Evolutionary conservation across 2,329 filamentous ascomycete species (phyloP), one percentile per base, ranked within the genome.

Genomic region (Talaromyces pinophilus): DNA sequence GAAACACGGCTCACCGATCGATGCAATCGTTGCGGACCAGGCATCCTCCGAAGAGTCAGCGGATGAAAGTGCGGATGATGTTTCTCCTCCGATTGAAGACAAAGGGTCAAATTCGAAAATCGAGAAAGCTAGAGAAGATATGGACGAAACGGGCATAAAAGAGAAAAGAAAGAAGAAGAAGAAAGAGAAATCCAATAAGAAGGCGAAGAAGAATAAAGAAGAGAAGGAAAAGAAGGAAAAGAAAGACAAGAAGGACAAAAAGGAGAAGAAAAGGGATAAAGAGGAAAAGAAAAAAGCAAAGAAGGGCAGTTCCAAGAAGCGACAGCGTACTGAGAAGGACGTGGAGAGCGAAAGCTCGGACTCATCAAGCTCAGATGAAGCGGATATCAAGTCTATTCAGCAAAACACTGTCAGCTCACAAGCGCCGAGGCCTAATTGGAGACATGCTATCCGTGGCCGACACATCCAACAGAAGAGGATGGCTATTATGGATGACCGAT

Each of bases 391-490:
- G 57, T 17, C 50, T 2, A 13, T 76, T 72, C 75, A 72, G 42
- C 78, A 77, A 59, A 81, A 79, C 63, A 81, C 79, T 55, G 82
- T 82, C 33, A 84, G 81, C 35, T 82, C 83, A 66, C 81, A 76
- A 79, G 78, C 76, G 80, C 84, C 68, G 50, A 73, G 71, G 42
- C 78, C 79, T 22, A 82, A 85, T 30, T 87, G 85, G 59, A 86
- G 92, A 69, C 91, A 93, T 76, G 86, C 90, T 64, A 87, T 93
- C 57, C 84, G 94, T 69, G 88, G 91, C 71, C 86, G 92, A 67
- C 92, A 93, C 78, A 97, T 98, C 73, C 90, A 90, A 65, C 92
- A 95, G 72, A 98, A 98, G 83, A 89, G 88, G 72, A 87, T 90
- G 81, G 93, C 93, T 2, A 86, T 93, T 67, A 86, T 92, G 81